Base-by-base conservation (phyloP, 306 rosid species). In the Amphicarpaea edgeworthii region DNA sequence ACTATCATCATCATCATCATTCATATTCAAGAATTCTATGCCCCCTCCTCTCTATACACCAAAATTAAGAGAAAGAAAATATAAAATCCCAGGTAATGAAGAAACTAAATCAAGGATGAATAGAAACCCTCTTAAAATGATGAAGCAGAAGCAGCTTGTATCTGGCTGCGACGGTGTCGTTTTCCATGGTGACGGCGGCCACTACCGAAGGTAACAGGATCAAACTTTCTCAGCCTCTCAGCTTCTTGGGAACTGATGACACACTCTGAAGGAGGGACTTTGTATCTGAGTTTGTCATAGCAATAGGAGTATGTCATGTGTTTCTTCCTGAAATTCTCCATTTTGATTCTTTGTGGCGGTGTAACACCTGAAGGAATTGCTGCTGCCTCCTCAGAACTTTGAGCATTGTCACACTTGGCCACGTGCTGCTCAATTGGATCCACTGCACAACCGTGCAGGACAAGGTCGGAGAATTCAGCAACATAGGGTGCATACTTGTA, bases 221-320 rank as follows among this genome's bases (percentile, higher is more conserved):
- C 97, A 8, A 86, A 89, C 12, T 23, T 68, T 20, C 91, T 87
- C 14, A 95, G 97, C 34, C 96, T 82, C 78, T 89, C 90, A 0
- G 93, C 96, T 79, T 92, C 99, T 70, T 65, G 87, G 26, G 92
- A 90, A 73, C 28, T 85, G 69, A 89, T 83, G 53, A 84, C 87
- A 37, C 98, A 95, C 80, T 95, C 98, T 0, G 97, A 11, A 0
- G 92, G 93, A 16, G 93, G 86, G 16, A 49, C 42, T 38, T 72
- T 77, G 93, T 92, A 95, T 41, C 98, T 84, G 66, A 80, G 10
- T 8, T 45, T 85, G 77, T 95, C 98, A 3, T 92, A 95, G 70
- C 99, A 95, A 58, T 95, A 92, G 2, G 99, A 90, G 87, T 95
- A 95, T 70, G 91, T 87, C 91, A 95, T 87, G 85, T 92, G 89